These are phyloP conservation scores for Colletotrichum sp. DNA, from an alignment of 2,329 filamentous ascomycete genomes.

Conservation along the genomic window DNA sequence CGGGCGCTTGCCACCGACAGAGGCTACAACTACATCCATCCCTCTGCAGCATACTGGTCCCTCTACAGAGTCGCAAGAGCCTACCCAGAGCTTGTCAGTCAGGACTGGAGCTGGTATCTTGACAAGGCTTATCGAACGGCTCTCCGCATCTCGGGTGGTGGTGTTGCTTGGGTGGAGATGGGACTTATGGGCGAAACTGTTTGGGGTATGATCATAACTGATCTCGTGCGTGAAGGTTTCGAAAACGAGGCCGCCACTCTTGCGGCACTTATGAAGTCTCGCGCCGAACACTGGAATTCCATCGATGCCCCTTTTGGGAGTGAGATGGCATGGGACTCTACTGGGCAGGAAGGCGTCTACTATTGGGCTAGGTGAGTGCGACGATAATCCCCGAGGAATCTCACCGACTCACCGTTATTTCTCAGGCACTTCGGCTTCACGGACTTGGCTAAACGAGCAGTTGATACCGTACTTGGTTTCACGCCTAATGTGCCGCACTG, in stretches of 20 bases:
- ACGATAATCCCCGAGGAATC: neutral
- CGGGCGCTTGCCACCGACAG: conserved; percentile 51
- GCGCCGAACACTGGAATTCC: conserved; percentile 55
- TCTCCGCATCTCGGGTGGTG: conserved; percentile 39
- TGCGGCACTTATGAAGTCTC: conserved; percentile 47
- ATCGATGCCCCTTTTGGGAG: conserved; percentile 61
- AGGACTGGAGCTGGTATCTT: conserved; percentile 60
- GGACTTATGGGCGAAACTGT: conserved; percentile 68
- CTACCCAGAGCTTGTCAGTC: conserved; percentile 44
- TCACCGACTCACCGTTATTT: neutral
- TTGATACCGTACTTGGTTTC: conserved; percentile 60
- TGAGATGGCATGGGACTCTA: conserved; percentile 69
- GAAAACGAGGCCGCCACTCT: conserved; percentile 38
- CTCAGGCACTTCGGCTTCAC: conserved; percentile 52
- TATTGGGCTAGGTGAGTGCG: conserved; percentile 56
- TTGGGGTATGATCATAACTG: conserved; percentile 55
- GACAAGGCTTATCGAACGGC: conserved; percentile 58
- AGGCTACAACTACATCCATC: conserved; percentile 66
- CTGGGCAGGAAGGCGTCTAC: conserved; percentile 66
- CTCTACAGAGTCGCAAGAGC: conserved; percentile 59
- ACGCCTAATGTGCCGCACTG: conserved; percentile 64
- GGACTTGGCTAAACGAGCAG: conserved; percentile 49
- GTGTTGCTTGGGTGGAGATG: conserved; percentile 40
- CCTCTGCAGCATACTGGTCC: conserved; percentile 60
- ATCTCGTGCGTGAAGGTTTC: conserved; percentile 51